Conservation (phyloP, 768 basidiomycete species). For the Pleurotus tuoliensis region DNA sequence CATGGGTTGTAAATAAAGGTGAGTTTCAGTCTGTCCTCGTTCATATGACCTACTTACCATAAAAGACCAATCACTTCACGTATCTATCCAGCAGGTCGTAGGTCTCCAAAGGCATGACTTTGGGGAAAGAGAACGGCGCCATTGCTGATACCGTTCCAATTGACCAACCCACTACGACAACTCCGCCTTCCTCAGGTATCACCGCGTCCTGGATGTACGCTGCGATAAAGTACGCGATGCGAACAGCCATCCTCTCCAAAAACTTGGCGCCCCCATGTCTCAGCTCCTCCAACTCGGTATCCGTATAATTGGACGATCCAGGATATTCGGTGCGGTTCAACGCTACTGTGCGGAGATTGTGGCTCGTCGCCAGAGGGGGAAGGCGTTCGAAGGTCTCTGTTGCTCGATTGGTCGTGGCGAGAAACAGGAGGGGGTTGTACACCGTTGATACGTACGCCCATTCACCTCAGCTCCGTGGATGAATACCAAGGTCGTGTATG, state of each 20-base stretch:
- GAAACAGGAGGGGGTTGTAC: not conserved
- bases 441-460: constrained; percentile 11
- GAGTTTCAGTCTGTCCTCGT: not conserved
- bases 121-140: constrained; percentile 4
- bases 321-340: constrained; percentile 11
- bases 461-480: constrained; percentile 18
- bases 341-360: constrained; percentile 7
- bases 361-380: constrained; percentile 14
- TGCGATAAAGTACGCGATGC: constrained; percentile 15
- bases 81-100: constrained; percentile 8
- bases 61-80: constrained; percentile 11
- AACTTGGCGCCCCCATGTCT: not conserved
- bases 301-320: constrained; percentile 17
- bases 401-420: not conserved
- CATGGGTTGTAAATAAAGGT: too few relatives aligned
- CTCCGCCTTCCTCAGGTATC: constrained; percentile 16
- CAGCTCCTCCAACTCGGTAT: constrained; percentile 20
- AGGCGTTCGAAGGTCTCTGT: constrained; percentile 16
- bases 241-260: constrained; percentile 15
- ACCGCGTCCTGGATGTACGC: constrained; percentile 13
- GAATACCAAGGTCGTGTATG: constrained; percentile 19
- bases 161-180: constrained; percentile 19
- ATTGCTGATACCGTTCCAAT: constrained; percentile 10
- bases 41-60: constrained; percentile 23
- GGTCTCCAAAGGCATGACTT: not conserved